Conservation (phyloP, 345 rosid genomes). For the Heritiera littoralis region DNA sequence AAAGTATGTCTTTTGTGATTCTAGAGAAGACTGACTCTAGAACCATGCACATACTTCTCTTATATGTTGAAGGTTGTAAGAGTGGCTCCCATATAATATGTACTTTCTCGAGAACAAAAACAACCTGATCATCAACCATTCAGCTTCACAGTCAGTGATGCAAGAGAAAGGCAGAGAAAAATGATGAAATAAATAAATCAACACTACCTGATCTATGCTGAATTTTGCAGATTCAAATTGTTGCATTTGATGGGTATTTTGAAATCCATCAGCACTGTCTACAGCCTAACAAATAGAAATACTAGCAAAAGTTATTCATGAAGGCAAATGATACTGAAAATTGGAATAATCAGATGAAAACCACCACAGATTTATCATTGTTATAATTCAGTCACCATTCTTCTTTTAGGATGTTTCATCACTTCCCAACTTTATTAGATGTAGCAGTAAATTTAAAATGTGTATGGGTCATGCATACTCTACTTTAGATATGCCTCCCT, state of each 20-base stretch:
- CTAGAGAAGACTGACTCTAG: slow-evolving; percentile 81
- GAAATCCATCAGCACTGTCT: slow-evolving; percentile 91
- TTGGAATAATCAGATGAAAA: not conserved
- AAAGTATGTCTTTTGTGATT: slow-evolving; percentile 71
- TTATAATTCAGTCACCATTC: not conserved
- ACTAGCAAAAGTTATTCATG: not conserved
- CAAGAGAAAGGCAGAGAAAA: slow-evolving; percentile 20
- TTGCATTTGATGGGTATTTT: slow-evolving; percentile 79
- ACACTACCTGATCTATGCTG: slow-evolving; percentile 80
- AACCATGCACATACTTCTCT: slow-evolving; percentile 76
- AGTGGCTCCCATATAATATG: slow-evolving; percentile 93
- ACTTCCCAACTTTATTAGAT: not conserved
- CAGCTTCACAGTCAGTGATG: slow-evolving; percentile 12
- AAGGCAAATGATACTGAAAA: slow-evolving; percentile 11
- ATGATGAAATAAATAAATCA: slow-evolving; percentile 17
- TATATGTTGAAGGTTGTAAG: slow-evolving; percentile 71
- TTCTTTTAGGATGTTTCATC: not conserved
- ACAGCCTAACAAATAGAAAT: slow-evolving; percentile 57
- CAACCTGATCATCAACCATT: slow-evolving; percentile 51
- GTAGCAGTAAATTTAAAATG: not conserved
- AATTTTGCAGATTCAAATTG: slow-evolving; percentile 87
- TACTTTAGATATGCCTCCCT: not conserved
- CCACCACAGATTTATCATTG: not conserved
- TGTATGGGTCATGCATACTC: not conserved
- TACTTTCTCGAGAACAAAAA: slow-evolving; percentile 89